Evolutionary conservation across 768 basidiomycete species (phyloP), one percentile per base, ranked within the genome.

Genomic region (Russula griseocarnosa): DNA sequence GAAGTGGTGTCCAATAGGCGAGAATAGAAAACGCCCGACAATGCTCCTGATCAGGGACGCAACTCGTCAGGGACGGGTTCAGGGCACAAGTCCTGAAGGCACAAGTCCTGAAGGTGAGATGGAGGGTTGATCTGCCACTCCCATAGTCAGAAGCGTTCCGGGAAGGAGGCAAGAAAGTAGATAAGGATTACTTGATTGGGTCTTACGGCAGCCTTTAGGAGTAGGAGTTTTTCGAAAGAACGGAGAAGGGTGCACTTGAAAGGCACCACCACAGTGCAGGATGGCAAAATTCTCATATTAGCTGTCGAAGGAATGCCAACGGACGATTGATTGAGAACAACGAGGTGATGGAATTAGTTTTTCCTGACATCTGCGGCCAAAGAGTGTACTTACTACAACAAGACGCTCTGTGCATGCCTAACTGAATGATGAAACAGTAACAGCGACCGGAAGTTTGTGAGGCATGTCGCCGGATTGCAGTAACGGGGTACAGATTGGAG

Each of bases 211-310:
- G 20, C n/a, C 40, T 38, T 38, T 38, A 28, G 52, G 54, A 14
- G 7, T n/a, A 22, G 42, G 32, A 20, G 51, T 24, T 14, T 24
- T 53, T 26, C 30, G 30, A 38, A 16, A 40, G 38, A 40, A 34
- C 54, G 63, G 63, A 59, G 57, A 58, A 59, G n/a, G 26, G 51
- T 20, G 56, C 50, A 40, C 18, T 42, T 30, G 16, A 52, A 52
- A 53, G 22, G 44, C 59, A 40, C 36, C 38, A 40, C 16, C 38
- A 11, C 34, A 51, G 47, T 10, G 32, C 11, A 7, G 11, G 34
- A n/a, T 6, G 6, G 11, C 8, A n/a, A 44, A 44, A 54, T 55
- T 55, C 55, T 47, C 51, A 42, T 56, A 36, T 52, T 22, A 22
- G n/a, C 38, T 28, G 26, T 40, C 44, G 63, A 36, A 20, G 44